phyloP scores from a whole-genome alignment of 805 yeast species.

The Kockiozyma suomiensis region DNA sequence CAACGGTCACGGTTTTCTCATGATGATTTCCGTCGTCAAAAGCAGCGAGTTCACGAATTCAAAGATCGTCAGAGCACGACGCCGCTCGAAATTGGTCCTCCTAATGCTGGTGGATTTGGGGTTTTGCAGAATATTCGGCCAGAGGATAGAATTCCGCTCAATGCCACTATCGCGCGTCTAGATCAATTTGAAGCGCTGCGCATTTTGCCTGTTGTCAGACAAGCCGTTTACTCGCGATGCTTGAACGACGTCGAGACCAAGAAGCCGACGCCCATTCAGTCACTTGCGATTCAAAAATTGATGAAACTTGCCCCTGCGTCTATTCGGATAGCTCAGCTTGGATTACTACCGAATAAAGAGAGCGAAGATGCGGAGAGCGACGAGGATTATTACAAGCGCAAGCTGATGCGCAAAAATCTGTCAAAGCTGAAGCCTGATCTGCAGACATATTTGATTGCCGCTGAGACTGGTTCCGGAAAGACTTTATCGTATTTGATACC shows the following conservation, averaged over 20 bases:
- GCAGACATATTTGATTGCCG: constrained; percentile 78
- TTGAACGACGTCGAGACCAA: constrained; percentile 36
- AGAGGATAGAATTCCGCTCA: constrained; percentile 40
- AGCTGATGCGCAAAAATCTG: constrained; percentile 10
- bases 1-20: constrained; percentile 16
- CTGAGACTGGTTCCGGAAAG: constrained; percentile 97
- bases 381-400: constrained; percentile 25
- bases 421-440: constrained; percentile 43
- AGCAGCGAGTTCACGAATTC: constrained; percentile 17
- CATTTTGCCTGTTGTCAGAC: constrained; percentile 67
- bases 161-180: constrained; percentile 53
- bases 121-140: constrained; percentile 36
- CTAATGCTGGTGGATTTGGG: constrained; percentile 42
- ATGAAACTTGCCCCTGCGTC: constrained; percentile 29
- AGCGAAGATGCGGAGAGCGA: constrained; percentile 14
- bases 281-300: constrained; percentile 59
- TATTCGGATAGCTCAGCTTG: constrained; percentile 12
- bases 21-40: constrained; percentile 29
- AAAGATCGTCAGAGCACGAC: constrained; percentile 14
- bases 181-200: constrained; percentile 66
- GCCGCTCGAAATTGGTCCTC: constrained; percentile 34
- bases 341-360: constrained; percentile 1
- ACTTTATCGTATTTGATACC: constrained; percentile 90
- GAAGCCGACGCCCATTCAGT: constrained; percentile 79
- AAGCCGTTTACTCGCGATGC: constrained; percentile 59